Evolutionary conservation across 768 basidiomycete species (phyloP), one percentile per base, ranked within the genome.

Genomic region (Gymnopilus dilepis): DNA sequence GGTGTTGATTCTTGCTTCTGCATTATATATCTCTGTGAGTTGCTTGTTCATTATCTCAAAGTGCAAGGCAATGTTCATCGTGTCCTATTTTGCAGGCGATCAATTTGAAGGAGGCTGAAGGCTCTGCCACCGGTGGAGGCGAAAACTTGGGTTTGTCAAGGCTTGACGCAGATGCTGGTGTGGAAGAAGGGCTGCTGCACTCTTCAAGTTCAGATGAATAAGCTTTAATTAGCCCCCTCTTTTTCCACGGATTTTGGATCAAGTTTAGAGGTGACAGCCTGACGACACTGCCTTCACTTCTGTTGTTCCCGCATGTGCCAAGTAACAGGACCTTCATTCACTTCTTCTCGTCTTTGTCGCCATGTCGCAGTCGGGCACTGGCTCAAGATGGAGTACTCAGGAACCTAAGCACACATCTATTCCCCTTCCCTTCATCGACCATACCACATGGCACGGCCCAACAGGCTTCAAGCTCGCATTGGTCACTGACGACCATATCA

Each of bases 21-120:
- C 90, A 0, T 62, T 88, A 26, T 91, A 84, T 69, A 82, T 88
- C 26, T 88, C 84, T 4, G 88, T 92, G 73, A 61, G 84, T 71
- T 47, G 51, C 37, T 31, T 33, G 9, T 24, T 15, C 24, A 2
- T 13, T 26, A 15, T 38, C 7, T 6, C 40, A 5, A 3, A n/a
- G 4, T 21, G 33, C 19, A 21, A 24, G 22, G 8, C 11, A 40
- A 15, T 3, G 8, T 13, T 40, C 0, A 54, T 37, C 3, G 15
- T 9, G 7, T 3, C 15, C 5, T 54, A 15, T 17, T 26, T 1
- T 15, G 2, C 6, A 54, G 52, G 24, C 34, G 11, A 54, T 50
- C 26, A 31, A 31, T n/a, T 22, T 40, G 7, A 54, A 40, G 37
- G 37, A 40, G 8, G 40, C 37, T 4, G 52, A 54, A 40, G 28